Evolutionary conservation across 331 rosid genomes (phyloP), one percentile per base, ranked within the genome.

Genomic region (Pyrus hybrid): DNA sequence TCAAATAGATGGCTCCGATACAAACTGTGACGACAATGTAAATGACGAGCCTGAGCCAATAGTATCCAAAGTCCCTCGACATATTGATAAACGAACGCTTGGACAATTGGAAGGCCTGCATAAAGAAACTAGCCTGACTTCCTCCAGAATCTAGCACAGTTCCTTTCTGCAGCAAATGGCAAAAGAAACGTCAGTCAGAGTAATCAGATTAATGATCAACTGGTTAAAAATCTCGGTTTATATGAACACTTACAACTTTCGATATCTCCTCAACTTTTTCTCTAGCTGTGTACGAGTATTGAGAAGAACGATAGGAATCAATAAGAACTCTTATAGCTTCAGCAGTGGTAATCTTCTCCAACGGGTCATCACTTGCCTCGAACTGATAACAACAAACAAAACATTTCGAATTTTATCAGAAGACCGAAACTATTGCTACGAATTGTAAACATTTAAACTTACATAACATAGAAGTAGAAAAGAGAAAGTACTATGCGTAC

Each of bases 61-160:
- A 95, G 80, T 95, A 95, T 3, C 98, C 97, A 17, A 95, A 95
- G 72, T 95, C 97, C 87, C 99, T 92, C 20, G 97, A 90, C 99
- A 95, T 95, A 93, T 95, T 95, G 71, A 85, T 41, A 35, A 95
- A 90, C 5, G 99, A 95, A 64, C 99, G 93, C 76, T 86, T 89
- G 41, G 99, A 87, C 87, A 95, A 84, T 8, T 84, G 88, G 67
- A 82, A 88, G 66, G 88, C 75, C 73, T 95, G 99, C 96, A 87
- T 86, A 47, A 86, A 74, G 89, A 95, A 92, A 83, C 99, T 92
- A 33, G 99, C 99, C 77, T 92, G 97, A 79, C 97, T 95, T 77
- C 99, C 97, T 83, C 96, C 93, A 26, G 96, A 84, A 67, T 95
- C 99, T 61, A 92, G 81, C 79, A 95, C 93, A 11, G 96, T 91